These are phyloP conservation scores for Yamadazyma paraphyllophila DNA, from an alignment of 805 yeast genomes.

Conservation along the genomic window DNA sequence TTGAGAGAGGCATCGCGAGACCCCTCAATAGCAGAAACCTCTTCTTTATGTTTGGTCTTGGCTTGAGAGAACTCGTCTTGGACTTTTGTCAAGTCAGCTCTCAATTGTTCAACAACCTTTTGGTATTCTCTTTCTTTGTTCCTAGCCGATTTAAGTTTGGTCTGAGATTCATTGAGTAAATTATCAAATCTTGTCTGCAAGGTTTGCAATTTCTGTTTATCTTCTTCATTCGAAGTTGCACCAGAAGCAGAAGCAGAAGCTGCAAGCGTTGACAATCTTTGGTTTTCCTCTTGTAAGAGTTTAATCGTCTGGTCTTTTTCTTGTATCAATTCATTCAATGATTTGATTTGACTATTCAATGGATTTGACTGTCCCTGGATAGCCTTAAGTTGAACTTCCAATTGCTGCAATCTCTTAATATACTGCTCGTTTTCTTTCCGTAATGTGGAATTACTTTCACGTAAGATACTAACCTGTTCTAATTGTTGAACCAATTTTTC, in stretches of 20 bases:
- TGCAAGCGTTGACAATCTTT: constrained; percentile 56
- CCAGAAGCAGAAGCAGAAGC: constrained; percentile 20
- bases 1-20: not conserved
- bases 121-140: constrained; percentile 18
- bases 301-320: constrained; percentile 50
- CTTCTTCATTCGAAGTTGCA: constrained; percentile 14
- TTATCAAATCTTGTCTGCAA: constrained; percentile 31
- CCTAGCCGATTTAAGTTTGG: constrained; percentile 25
- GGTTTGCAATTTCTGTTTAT: constrained; percentile 23
- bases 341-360: constrained; percentile 36
- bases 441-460: constrained; percentile 67
- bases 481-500: constrained; percentile 49
- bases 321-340: constrained; percentile 29
- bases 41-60: constrained; percentile 14
- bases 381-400: constrained; percentile 39
- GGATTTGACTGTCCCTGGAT: constrained; percentile 42
- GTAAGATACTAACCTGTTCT: constrained; percentile 58
- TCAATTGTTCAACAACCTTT: constrained; percentile 22
- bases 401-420: constrained; percentile 22
- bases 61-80: constrained; percentile 11
- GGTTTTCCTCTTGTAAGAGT: constrained; percentile 50
- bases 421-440: constrained; percentile 46
- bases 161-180: constrained; percentile 25
- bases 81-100: constrained; percentile 18
- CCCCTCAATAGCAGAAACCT: constrained; percentile 2